phyloP scores from a whole-genome alignment of 2,329 filamentous ascomycete species.

The Penicillium griseofulvum region DNA sequence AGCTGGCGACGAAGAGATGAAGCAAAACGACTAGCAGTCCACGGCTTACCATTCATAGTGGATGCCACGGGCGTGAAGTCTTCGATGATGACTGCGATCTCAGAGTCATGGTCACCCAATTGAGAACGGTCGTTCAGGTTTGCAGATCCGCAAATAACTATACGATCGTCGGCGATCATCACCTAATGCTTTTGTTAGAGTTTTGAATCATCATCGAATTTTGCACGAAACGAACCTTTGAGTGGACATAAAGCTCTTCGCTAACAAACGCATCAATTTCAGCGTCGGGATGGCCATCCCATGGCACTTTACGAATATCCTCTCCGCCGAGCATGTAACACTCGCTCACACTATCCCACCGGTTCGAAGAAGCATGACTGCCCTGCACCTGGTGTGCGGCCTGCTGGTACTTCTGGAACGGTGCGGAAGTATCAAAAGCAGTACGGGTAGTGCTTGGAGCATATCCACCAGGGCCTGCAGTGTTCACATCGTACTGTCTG shows the following conservation, averaged over 20 bases:
- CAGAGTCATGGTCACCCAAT: conserved; percentile 83
- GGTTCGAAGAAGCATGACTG: conserved; percentile 47
- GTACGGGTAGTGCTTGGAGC: conserved; percentile 34
- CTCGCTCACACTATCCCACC: conserved; percentile 72
- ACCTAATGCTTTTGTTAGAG: conserved; percentile 36
- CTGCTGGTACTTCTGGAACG: conserved; percentile 70
- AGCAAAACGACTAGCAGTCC: conserved; percentile 76
- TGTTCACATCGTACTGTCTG: conserved; percentile 46
- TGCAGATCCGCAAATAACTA: conserved; percentile 80
- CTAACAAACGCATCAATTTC: conserved; percentile 63
- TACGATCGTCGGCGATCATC: conserved; percentile 80
- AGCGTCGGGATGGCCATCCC: conserved; percentile 53
- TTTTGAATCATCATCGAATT: not conserved
- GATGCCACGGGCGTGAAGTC: conserved; percentile 70
- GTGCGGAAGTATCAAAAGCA: conserved; percentile 41
- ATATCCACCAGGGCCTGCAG: conserved; percentile 45
- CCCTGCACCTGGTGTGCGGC: conserved; percentile 58
- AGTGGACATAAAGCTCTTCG: conserved; percentile 62
- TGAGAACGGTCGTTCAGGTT: conserved; percentile 93
- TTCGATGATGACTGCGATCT: conserved; percentile 85
- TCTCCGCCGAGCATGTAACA: conserved; percentile 81
- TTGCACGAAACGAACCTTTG: conserved; percentile 41
- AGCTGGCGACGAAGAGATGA: conserved; percentile 76
- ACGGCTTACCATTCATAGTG: conserved; percentile 75
- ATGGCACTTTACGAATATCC: conserved; percentile 64